Evolutionary conservation across 305 asterid genomes (phyloP).

Genomic region (Rubia tinctorum): DNA sequence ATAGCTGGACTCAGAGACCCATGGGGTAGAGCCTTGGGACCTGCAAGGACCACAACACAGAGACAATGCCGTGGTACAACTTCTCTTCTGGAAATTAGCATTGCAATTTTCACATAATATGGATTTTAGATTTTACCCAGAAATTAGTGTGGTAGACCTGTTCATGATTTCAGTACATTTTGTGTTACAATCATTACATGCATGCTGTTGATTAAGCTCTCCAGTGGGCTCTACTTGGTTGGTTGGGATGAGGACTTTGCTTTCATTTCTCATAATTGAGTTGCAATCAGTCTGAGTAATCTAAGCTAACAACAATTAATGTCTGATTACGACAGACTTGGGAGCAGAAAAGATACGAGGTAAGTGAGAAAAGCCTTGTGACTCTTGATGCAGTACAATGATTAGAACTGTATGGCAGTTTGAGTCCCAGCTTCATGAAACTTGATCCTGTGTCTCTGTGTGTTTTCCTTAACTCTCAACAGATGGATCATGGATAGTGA

Average conservation of each 20-base stretch:
- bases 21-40: slow-evolving; percentile 23
- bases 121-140: neutral
- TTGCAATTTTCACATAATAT: neutral
- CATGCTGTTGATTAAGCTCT: neutral
- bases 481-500: neutral
- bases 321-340: neutral
- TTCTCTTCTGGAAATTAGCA: neutral
- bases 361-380: slow-evolving; percentile 16
- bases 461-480: slow-evolving; percentile 1
- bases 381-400: slow-evolving; percentile 26
- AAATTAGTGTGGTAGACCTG: neutral
- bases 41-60: slow-evolving; percentile 16
- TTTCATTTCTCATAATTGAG: neutral
- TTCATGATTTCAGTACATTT: neutral
- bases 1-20: slow-evolving; percentile 34
- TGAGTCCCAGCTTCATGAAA: neutral
- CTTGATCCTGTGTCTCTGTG: neutral
- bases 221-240: neutral
- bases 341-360: no score
- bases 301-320: neutral
- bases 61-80: slow-evolving; percentile 4
- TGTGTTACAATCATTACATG: neutral
- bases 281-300: neutral
- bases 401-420: slow-evolving; percentile 13
- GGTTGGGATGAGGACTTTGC: neutral